These are phyloP conservation scores for Elymus sibiricus DNA, from an alignment of 176 grass and related monocot species.

Conservation along the genomic window DNA sequence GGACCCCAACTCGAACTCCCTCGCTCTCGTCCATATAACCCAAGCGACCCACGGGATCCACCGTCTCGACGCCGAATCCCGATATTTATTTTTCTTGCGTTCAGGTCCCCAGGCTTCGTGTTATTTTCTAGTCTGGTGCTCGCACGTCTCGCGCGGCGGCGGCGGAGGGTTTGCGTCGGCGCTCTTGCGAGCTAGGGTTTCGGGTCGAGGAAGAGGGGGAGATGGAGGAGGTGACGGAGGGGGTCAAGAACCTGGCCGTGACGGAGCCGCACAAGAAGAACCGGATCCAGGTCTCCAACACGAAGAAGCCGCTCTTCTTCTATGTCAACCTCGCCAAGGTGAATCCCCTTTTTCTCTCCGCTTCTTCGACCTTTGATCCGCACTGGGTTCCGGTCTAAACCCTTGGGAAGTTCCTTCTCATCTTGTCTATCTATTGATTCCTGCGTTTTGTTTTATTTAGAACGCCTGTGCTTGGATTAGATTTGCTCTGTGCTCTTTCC, in stretches of 20 bases:
- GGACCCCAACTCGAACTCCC: neutral
- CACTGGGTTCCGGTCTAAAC: neutral
- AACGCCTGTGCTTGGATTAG: neutral
- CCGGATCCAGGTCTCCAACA: conserved; percentile 88
- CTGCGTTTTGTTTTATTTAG: neutral
- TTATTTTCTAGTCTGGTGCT: neutral
- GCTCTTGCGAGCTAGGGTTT: conserved; percentile 33
- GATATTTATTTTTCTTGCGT: neutral
- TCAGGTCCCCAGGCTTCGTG: neutral
- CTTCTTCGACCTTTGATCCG: neutral
- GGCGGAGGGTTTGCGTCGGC: neutral
- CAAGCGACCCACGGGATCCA: conserved; percentile 1
- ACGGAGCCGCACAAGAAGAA: conserved; percentile 78
- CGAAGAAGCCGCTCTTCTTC: conserved; percentile 53
- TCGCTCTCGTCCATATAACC: conserved; percentile 24
- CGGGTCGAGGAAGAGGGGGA: neutral
- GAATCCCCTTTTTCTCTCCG: neutral
- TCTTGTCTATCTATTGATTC: neutral
- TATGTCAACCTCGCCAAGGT: conserved; percentile 82
- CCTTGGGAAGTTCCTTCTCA: neutral
- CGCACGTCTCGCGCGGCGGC: neutral
- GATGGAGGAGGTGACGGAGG: conserved; percentile 92
- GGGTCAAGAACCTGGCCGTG: conserved; percentile 68
- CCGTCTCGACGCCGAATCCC: conserved; percentile 5
- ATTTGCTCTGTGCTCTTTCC: neutral